phyloP scores from a whole-genome alignment of 441 rosid genomes.

The Macaranga tanarius region DNA sequence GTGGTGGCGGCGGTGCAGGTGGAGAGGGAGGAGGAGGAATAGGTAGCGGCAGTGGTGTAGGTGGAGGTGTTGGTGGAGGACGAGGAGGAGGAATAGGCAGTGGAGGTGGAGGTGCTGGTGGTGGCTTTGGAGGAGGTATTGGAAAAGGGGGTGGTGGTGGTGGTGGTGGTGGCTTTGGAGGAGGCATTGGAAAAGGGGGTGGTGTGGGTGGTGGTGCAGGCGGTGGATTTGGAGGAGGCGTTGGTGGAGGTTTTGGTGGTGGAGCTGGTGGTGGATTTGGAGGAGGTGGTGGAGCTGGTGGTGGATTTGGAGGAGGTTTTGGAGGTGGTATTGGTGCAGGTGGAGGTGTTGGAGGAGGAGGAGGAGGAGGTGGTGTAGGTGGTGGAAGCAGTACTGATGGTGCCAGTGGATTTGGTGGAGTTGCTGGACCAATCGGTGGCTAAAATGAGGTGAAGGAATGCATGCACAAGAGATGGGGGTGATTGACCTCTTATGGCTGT shows the following conservation, averaged over 20 bases:
- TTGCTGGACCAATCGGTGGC: neutral
- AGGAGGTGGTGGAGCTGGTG: neutral
- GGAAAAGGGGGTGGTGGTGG: neutral
- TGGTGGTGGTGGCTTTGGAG: neutral
- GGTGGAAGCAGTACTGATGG: neutral
- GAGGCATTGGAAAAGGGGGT: no score
- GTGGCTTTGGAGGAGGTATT: neutral
- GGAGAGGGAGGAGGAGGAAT: neutral
- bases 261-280: constrained; percentile 5
- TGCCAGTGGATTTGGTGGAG: neutral
- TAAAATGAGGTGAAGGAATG: neutral
- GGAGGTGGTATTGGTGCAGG: neutral
- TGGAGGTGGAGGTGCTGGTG: neutral
- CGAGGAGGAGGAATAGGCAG: neutral
- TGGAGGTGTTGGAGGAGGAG: constrained; percentile 1
- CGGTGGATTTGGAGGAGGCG: no score
- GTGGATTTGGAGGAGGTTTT: neutral
- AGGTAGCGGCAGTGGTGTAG: neutral
- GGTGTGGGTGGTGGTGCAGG: no score
- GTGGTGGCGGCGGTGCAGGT: neutral
- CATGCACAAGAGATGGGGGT: neutral
- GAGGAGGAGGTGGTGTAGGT: neutral
- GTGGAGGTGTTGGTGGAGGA: neutral
- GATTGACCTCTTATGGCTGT: no score
- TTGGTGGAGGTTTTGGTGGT: constrained; percentile 1